phyloP scores from a whole-genome alignment of 2,329 filamentous ascomycete genomes.

The Lecanicillium sp. region DNA sequence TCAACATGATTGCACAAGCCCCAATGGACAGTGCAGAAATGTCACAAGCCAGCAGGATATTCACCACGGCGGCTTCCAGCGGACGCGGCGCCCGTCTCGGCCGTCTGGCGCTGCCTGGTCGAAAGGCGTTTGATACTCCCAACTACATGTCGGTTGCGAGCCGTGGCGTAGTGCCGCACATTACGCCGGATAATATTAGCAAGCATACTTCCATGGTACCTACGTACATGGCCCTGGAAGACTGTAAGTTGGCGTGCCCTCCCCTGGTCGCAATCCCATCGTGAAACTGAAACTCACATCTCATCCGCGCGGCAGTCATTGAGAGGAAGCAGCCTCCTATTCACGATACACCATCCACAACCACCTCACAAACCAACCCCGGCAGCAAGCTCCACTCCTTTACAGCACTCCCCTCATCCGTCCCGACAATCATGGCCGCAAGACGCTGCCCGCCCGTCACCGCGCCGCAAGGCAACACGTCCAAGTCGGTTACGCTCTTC shows the following conservation, averaged over 20 bases:
- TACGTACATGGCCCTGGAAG: constrained; percentile 79
- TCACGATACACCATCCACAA: constrained; percentile 28
- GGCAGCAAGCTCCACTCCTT: constrained; percentile 65
- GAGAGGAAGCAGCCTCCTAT: constrained; percentile 46
- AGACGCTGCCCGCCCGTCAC: constrained; percentile 70
- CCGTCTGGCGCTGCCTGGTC: constrained; percentile 51
- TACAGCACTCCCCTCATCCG: constrained; percentile 59
- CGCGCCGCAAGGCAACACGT: constrained; percentile 63
- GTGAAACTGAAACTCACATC: no score
- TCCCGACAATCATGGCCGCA: constrained; percentile 65
- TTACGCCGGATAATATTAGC: constrained; percentile 75
- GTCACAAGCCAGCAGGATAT: constrained; percentile 24
- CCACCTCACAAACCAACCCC: constrained; percentile 14
- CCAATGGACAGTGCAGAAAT: constrained; percentile 11
- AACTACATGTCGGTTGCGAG: constrained; percentile 76
- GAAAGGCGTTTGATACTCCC: constrained; percentile 69
- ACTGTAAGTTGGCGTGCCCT: constrained; percentile 58
- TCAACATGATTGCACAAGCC: no score
- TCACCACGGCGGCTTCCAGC: constrained; percentile 32
- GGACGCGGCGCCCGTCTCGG: constrained; percentile 53
- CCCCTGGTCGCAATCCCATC: no score
- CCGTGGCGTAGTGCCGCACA: constrained; percentile 75
- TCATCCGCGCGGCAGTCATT: constrained; percentile 37
- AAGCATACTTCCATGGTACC: constrained; percentile 59
- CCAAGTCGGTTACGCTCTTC: constrained; percentile 65